Base-by-base conservation (phyloP, 176 grass and related monocot species). In the Panicum miliaceum region DNA sequence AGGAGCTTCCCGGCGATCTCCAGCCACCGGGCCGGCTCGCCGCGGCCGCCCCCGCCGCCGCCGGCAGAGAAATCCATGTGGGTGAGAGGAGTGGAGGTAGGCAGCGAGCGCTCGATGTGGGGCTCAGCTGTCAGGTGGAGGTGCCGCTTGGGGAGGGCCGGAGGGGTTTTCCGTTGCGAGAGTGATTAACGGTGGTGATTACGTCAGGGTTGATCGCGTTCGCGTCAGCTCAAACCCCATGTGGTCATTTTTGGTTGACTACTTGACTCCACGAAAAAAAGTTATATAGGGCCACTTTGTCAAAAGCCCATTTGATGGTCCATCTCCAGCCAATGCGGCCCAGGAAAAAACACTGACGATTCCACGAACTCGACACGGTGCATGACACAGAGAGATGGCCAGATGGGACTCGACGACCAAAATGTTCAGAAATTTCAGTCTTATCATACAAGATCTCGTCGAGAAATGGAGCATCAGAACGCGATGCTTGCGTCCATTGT, bases 21-120 rank as follows among this genome's bases (percentile, higher is more conserved):
- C 77, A 96, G 90, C 93, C 91, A 99, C 68, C 93, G 69, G 34
- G 91, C 93, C 74, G 93, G 89, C 78, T 94, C 96, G 5, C 71
- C 64, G 65, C 85, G 70, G 70, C 70, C 16, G 62, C 91, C 77
- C 62, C 84, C 86, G 22, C 72, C 80, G 61, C 71, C 89, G 43
- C 47, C 86, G 37, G 47, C 91, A 58, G 87, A 85, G 77, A 82
- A 77, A 72, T 90, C 92, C 94, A 94, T 94, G 60, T 43, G 71
- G 64, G 59, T 16, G 12, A 20, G 50, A 0, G 22, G 8, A 27
- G 32, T 25, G 79, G 64, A 82, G 19, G 74, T 10, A 45, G 38
- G 64, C 73, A 81, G 71, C 50, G 12, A 75, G 45, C 22, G 70
- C 62, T 85, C 18, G 23, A 73, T 25, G 76, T 54, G 85, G 89